Evolutionary conservation across 345 rosid genomes (phyloP).

Genomic region (Excoecaria cochinchinensis): DNA sequence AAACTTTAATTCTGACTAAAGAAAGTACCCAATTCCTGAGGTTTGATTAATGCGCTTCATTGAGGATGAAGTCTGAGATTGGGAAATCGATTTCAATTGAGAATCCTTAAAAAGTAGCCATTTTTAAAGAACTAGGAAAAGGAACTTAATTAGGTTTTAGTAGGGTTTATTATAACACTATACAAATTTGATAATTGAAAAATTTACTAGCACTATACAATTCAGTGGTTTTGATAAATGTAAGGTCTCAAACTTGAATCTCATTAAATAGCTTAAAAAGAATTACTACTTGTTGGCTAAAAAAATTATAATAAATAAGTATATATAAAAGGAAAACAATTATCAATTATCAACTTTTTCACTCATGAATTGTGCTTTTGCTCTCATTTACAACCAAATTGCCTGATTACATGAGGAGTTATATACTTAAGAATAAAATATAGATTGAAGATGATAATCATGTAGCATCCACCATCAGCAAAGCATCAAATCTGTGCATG

Average conservation of each 20-base stretch:
- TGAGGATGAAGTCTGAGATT: slow-evolving; percentile 25
- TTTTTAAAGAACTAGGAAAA: background rate
- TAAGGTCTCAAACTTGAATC: too few relatives aligned
- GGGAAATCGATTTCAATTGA: slow-evolving; percentile 25
- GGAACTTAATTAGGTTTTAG: background rate
- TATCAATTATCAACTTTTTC: too few relatives aligned
- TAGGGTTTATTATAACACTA: slow-evolving; percentile 2
- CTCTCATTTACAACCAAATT: background rate
- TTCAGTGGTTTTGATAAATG: too few relatives aligned
- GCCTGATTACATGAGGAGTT: background rate
- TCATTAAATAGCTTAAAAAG: too few relatives aligned
- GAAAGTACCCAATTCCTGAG: slow-evolving; percentile 24
- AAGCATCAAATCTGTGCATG: slow-evolving; percentile 1
- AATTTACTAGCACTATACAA: too few relatives aligned
- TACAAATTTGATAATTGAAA: too few relatives aligned
- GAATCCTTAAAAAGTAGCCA: slow-evolving; percentile 25
- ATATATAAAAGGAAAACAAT: too few relatives aligned
- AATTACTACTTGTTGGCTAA: too few relatives aligned
- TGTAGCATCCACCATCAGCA: background rate
- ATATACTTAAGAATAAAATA: background rate
- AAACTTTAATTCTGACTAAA: background rate
- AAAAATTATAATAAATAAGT: too few relatives aligned
- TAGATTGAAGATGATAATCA: background rate
- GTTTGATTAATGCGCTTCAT: slow-evolving; percentile 16
- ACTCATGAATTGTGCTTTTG: background rate